phyloP scores from a whole-genome alignment of 2,329 filamentous ascomycete genomes.

The Colletotrichum abscissum region DNA sequence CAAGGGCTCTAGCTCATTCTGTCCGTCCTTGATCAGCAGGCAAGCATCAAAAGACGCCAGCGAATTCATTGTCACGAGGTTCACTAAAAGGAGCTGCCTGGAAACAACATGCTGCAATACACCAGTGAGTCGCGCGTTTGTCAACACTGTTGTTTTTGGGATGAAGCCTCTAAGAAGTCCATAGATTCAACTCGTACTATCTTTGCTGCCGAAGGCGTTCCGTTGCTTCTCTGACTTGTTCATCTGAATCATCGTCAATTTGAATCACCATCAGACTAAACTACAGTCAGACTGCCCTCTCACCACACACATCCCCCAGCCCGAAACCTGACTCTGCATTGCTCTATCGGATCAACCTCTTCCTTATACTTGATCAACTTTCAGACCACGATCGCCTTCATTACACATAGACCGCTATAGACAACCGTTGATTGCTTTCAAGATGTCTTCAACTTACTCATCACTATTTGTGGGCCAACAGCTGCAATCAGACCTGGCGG shows the following conservation, averaged over 20 bases:
- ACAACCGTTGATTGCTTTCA: not conserved
- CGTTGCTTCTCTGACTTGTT: constrained; percentile 1
- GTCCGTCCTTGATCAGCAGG: not conserved
- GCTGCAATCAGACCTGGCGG: not conserved
- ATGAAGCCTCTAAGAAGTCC: not conserved
- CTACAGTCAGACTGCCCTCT: not conserved
- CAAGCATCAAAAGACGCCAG: not conserved
- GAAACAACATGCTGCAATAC: constrained; percentile 21
- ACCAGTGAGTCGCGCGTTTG: not conserved
- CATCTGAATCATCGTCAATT: not conserved
- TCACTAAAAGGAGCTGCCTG: not conserved
- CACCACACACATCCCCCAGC: not conserved
- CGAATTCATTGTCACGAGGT: not conserved
- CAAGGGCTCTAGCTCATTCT: not conserved
- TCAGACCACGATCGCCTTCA: not conserved
- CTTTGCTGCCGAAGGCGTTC: constrained; percentile 1
- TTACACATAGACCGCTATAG: not conserved
- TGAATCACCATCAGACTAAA: not conserved
- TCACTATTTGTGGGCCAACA: constrained; percentile 6
- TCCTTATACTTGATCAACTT: not conserved
- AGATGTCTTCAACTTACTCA: constrained; percentile 24
- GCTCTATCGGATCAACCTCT: not conserved
- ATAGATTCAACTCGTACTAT: not conserved
- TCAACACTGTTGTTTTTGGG: not conserved
- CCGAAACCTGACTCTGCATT: not conserved